A percentile compares a stretch with the other conserved stretches of the same genome.
Evolutionary conservation across 164 flowering plant genomes (phyloP).

Genomic region (Tetrastigma voinierianum): DNA sequence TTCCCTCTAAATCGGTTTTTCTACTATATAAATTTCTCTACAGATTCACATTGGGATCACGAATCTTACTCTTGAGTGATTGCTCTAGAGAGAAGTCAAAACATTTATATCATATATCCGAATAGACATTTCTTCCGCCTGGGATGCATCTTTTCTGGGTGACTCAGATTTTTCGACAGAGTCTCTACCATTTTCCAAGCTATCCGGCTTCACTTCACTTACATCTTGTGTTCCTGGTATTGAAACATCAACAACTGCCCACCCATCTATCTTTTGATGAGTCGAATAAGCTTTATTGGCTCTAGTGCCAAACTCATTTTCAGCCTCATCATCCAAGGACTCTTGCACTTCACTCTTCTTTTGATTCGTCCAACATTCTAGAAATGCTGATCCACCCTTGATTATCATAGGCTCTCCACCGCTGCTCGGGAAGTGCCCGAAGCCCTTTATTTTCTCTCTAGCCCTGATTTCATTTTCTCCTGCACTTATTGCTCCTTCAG

Average conservation of each 20-base stretch:
- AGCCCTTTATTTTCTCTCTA: conserved; percentile 8
- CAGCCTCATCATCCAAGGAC: conserved; percentile 8
- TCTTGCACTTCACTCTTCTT: conserved; percentile 22
- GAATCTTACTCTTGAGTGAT: conserved; percentile 36
- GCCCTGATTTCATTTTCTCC: conserved; percentile 7
- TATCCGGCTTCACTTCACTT: conserved; percentile 3
- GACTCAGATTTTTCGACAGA: conserved; percentile 4
- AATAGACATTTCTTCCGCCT: conserved; percentile 17
- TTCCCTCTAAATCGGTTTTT: neutral
- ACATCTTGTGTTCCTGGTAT: conserved; percentile 4
- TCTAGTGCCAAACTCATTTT: conserved; percentile 2
- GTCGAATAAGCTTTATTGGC: conserved; percentile 3
- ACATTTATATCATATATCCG: conserved; percentile 16
- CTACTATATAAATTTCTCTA: neutral
- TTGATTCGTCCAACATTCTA: conserved; percentile 22
- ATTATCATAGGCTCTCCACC: conserved; percentile 12
- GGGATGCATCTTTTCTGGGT: conserved; percentile 8
- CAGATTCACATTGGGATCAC: neutral
- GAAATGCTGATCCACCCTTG: conserved; percentile 13
- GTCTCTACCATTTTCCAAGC: conserved; percentile 1
- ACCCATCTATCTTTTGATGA: conserved; percentile 7
- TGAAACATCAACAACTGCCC: conserved; percentile 6
- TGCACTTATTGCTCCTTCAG: conserved; percentile 24
- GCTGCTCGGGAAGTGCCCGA: conserved; percentile 7
- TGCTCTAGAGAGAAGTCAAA: conserved; percentile 20